These are phyloP conservation scores for Furcasterigmium furcatum DNA, from an alignment of 2,329 filamentous ascomycete species.

Conservation along the genomic window DNA sequence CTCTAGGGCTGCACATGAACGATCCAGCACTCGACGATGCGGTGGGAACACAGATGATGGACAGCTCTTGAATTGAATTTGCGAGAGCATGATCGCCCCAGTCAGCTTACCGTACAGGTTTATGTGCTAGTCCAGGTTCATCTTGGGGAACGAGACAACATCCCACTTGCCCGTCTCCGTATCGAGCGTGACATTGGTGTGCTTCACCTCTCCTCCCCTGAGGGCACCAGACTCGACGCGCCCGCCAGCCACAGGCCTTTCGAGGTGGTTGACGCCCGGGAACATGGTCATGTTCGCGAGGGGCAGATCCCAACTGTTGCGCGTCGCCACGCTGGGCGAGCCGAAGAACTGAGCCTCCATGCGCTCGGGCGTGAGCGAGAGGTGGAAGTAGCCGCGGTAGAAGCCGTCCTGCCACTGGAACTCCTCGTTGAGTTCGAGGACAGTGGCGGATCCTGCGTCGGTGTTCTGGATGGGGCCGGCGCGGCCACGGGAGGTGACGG, in stretches of 20 bases:
- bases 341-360: conserved; percentile 54
- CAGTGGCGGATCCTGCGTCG: neutral
- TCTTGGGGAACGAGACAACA: conserved; percentile 17
- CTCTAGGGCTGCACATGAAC: too few relatives aligned
- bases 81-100: too few relatives aligned
- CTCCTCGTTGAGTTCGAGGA: conserved; percentile 48
- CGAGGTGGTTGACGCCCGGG: conserved; percentile 55
- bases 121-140: too few relatives aligned
- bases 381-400: conserved; percentile 70
- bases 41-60: too few relatives aligned
- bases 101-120: too few relatives aligned
- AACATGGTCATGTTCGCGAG: conserved; percentile 68
- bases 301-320: conserved; percentile 61
- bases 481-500: conserved; percentile 36
- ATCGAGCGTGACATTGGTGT: conserved; percentile 48
- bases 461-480: conserved; percentile 4
- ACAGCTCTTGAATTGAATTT: too few relatives aligned
- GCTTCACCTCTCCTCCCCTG: conserved; percentile 37
- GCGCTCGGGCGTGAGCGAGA: conserved; percentile 50
- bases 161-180: conserved; percentile 18
- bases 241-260: conserved; percentile 36
- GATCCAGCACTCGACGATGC: too few relatives aligned
- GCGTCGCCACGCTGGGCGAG: conserved; percentile 50
- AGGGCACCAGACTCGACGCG: conserved; percentile 50
- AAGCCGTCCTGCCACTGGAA: conserved; percentile 72